Percentiles rank a stretch among this genome's conserved stretches.
phyloP scores from a whole-genome alignment of 108 stramenopile species.

The Nitzschia sp. region DNA sequence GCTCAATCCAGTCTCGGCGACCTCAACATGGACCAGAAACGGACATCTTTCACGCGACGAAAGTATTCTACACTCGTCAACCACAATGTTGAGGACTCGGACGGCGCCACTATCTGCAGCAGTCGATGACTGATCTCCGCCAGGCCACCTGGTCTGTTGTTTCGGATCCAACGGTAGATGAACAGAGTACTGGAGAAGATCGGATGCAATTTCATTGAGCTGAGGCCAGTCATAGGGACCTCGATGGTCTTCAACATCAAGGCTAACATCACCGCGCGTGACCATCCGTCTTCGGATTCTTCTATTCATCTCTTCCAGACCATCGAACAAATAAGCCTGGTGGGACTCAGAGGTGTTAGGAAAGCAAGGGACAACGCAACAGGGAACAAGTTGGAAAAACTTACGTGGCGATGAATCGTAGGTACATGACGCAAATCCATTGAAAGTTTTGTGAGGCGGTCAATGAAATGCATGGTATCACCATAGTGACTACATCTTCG shows the following conservation, averaged over 20 bases:
- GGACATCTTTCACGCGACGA: conserved; percentile 84
- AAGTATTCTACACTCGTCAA: conserved; percentile 58
- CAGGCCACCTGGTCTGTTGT: conserved; percentile 55
- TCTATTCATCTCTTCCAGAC: conserved; percentile 71
- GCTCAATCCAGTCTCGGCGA: conserved; percentile 74
- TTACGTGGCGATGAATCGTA: conserved; percentile 39
- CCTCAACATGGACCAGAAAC: conserved; percentile 78
- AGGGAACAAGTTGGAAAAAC: conserved; percentile 1
- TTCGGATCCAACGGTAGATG: conserved; percentile 81
- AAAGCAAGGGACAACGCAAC: background rate
- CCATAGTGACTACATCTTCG: conserved; percentile 84
- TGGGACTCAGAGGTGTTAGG: conserved; percentile 2
- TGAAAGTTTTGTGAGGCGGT: conserved; percentile 80
- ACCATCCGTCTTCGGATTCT: conserved; percentile 78
- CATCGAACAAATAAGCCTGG: conserved; percentile 43
- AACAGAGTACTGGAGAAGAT: conserved; percentile 78
- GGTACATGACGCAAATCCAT: conserved; percentile 68
- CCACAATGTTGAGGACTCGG: conserved; percentile 75
- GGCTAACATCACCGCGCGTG: conserved; percentile 72
- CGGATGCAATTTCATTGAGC: conserved; percentile 47
- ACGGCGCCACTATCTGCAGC: conserved; percentile 46
- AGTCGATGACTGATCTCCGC: conserved; percentile 18
- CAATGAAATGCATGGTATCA: conserved; percentile 89
- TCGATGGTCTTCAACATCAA: conserved; percentile 78
- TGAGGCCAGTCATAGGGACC: conserved; percentile 55